A percentile compares a stretch with the other conserved stretches of the same genome.
These are phyloP conservation scores for Hygrocybe coccinea DNA, from an alignment of 768 basidiomycete genomes.

Conservation along the genomic window DNA sequence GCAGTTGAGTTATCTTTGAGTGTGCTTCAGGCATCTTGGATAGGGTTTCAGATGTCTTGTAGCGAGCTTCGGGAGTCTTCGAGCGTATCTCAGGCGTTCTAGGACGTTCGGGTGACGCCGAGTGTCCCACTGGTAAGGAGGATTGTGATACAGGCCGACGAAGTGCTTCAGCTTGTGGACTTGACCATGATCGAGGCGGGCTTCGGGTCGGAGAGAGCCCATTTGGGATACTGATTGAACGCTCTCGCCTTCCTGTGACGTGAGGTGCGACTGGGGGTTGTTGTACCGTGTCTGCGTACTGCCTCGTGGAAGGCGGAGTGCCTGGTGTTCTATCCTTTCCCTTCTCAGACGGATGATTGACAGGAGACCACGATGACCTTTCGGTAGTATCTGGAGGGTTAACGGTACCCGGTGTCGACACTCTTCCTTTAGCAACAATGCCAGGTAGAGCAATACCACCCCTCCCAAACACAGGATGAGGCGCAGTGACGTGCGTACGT, in stretches of 20 bases:
- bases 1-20: not conserved
- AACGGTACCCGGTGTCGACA: not conserved
- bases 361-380: not conserved
- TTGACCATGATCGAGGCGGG: not conserved
- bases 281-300: not conserved
- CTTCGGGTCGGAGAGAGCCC: not conserved
- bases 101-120: slow-evolving; percentile 1
- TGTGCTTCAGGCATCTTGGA: not conserved
- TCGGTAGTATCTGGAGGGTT: not conserved
- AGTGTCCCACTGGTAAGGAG: slow-evolving; percentile 7
- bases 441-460: slow-evolving; percentile 77
- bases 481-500: slow-evolving; percentile 43
- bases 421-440: slow-evolving; percentile 35
- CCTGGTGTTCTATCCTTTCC: slow-evolving; percentile 3
- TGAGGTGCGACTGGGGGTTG: not conserved
- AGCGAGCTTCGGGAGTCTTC: slow-evolving; percentile 1
- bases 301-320: not conserved
- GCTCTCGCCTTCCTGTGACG: slow-evolving; percentile 27
- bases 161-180: not conserved
- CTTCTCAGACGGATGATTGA: not conserved
- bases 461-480: slow-evolving; percentile 74
- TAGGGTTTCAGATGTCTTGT: not conserved
- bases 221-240: slow-evolving; percentile 34
- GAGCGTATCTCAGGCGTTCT: slow-evolving; percentile 7
- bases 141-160: slow-evolving; percentile 12